Base-by-base conservation (phyloP, 2,329 filamentous ascomycete species). In the Verticillium isaacii region DNA sequence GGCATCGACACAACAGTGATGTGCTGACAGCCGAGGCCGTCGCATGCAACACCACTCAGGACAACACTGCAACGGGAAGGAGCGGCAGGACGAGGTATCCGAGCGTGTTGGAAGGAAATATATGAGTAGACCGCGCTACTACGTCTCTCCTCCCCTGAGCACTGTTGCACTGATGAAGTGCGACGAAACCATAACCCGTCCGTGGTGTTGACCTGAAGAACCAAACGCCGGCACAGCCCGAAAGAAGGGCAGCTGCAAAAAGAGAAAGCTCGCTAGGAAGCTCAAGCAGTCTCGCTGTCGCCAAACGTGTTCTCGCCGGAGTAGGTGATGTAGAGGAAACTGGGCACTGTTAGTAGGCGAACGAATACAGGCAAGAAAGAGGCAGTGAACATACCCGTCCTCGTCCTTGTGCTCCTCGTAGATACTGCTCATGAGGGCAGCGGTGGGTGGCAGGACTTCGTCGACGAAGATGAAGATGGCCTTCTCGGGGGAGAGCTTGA, bases 381-480 rank as follows among this genome's bases (percentile, higher is more conserved):
- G 29, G 29, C 29, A 29, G 29, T 29, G 29, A 60, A 77, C 80
- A 61, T 80, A 89, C 82, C 86, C 86, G 72, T 90, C 87, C 75
- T 89, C 85, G 68, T 89, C 87, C 84, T 99, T 98, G 87, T 99
- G 95, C 80, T 98, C 94, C 79, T 99, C 95, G 78, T 99, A 99
- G 81, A 99, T 98, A 78, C 91, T 96, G 83, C 93, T 97, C 95
- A 99, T 99, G 60, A 99, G 87, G 63, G 95, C 95, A 63, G 95
- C 95, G 9, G 95, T 98, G 2, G 95, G 95, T 59, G 95, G 95
- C 61, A 99, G 86, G 59, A 97, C 94, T 81, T 98, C 95, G 77
- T 98, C 94, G 74, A 99, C 95, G 81, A 98, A 99, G 85, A 99
- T 98, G 86, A 99, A 99, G 82, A 99, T 99, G 76, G 95, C 95